Conservation (phyloP, 352 stramenopile genomes). For the Pythium dissotocum region DNA sequence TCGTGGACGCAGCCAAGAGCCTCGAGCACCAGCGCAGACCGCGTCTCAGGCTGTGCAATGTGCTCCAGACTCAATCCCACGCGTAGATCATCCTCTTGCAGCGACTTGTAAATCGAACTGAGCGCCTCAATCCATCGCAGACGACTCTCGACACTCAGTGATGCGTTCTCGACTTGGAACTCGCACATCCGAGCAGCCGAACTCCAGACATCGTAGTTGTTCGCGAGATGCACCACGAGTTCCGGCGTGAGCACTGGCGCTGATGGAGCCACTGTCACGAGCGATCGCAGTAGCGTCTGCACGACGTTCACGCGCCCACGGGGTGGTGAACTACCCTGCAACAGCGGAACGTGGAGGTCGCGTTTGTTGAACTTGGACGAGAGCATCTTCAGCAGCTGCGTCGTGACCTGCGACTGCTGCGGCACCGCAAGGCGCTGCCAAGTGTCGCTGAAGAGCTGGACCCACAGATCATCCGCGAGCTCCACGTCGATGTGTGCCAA, state of each 20-base stretch:
- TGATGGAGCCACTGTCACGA: conserved; percentile 55
- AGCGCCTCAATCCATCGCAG: conserved; percentile 87
- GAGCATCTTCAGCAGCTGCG: conserved; percentile 74
- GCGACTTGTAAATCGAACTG: conserved; percentile 81
- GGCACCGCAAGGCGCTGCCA: conserved; percentile 50
- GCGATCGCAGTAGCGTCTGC: conserved; percentile 80
- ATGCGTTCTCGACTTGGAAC: conserved; percentile 77
- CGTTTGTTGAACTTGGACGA: conserved; percentile 89
- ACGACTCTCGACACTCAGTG: conserved; percentile 65
- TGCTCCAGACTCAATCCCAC: conserved; percentile 82
- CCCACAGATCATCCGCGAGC: conserved; percentile 85
- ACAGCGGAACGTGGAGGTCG: conserved; percentile 75
- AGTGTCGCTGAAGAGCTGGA: conserved; percentile 64
- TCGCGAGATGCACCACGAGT: conserved; percentile 79
- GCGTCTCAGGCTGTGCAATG: conserved; percentile 72
- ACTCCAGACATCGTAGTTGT: conserved; percentile 85
- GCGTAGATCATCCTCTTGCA: conserved; percentile 84
- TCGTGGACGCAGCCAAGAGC: conserved; percentile 83
- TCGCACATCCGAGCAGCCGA: conserved; percentile 72
- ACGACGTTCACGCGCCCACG: conserved; percentile 71
- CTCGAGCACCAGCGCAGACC: conserved; percentile 72
- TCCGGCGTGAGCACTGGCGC: conserved; percentile 81
- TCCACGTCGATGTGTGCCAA: conserved; percentile 82
- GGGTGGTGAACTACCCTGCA: conserved; percentile 14
- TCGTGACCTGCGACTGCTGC: conserved; percentile 58